A percentile compares a stretch with the other conserved stretches of the same genome.
These are phyloP conservation scores for Porcisia deanei DNA, from an alignment of 208 protist species.

Conservation along the genomic window DNA sequence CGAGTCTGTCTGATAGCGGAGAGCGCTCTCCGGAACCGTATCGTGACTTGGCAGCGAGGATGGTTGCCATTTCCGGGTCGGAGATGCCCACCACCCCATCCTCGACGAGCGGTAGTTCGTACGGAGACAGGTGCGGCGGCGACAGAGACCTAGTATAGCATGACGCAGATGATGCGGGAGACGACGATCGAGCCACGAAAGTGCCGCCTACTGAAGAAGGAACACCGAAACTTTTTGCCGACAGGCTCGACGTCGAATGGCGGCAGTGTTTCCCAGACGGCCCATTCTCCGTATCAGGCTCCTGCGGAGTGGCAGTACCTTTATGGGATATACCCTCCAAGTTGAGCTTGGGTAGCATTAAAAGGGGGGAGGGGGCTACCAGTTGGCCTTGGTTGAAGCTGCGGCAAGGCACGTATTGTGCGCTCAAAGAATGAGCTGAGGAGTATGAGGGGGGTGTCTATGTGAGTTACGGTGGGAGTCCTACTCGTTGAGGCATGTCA, in stretches of 20 bases:
- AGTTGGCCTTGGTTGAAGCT: neutral
- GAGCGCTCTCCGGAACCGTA: constrained; percentile 26
- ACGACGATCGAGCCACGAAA: neutral
- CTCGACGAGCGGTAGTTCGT: constrained; percentile 29
- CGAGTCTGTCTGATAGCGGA: constrained; percentile 15
- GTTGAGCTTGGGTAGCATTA: constrained; percentile 47
- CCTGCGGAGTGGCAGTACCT: constrained; percentile 42
- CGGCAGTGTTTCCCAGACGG: constrained; percentile 53
- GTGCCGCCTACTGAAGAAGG: neutral
- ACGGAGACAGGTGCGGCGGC: constrained; percentile 22
- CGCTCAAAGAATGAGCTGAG: neutral
- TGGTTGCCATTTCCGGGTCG: constrained; percentile 36
- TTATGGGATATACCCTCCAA: constrained; percentile 54
- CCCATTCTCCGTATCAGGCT: constrained; percentile 36
- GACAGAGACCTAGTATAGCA: constrained; percentile 11
- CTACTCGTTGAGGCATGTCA: neutral
- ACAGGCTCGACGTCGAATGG: constrained; percentile 27
- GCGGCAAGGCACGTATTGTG: neutral
- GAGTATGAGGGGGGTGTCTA: neutral
- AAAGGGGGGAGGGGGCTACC: neutral
- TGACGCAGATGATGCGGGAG: neutral
- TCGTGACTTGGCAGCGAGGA: constrained; percentile 32
- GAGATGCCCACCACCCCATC: constrained; percentile 35
- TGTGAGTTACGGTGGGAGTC: neutral
- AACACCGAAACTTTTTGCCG: neutral